phyloP scores from a whole-genome alignment of 768 basidiomycete species.

The Russula ochroleuca region DNA sequence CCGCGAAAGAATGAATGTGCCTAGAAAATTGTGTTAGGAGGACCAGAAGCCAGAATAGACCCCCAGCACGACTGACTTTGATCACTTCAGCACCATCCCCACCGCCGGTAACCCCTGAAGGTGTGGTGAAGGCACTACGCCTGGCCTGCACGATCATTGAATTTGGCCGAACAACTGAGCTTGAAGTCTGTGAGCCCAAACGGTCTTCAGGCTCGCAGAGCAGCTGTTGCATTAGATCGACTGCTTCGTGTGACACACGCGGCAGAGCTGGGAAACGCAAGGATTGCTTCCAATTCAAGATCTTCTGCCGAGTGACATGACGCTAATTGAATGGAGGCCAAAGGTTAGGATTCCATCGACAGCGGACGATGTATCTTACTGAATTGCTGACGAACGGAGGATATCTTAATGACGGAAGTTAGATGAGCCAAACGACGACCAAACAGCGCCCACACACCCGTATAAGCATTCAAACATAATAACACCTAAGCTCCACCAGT shows the following conservation, averaged over 20 bases:
- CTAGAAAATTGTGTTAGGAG: slow-evolving; percentile 37
- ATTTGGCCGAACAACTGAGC: slow-evolving; percentile 70
- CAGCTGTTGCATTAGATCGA: slow-evolving; percentile 81
- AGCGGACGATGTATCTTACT: slow-evolving; percentile 39
- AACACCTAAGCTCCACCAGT: slow-evolving; percentile 98
- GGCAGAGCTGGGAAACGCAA: slow-evolving; percentile 85
- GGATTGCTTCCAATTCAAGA: slow-evolving; percentile 89
- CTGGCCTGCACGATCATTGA: slow-evolving; percentile 70
- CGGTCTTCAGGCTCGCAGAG: slow-evolving; percentile 96
- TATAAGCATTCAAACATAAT: slow-evolving; percentile 97
- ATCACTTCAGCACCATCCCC: slow-evolving; percentile 86
- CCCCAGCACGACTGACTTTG: slow-evolving; percentile 51
- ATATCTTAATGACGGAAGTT: slow-evolving; percentile 48
- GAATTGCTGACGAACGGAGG: slow-evolving; percentile 96
- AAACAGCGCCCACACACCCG: slow-evolving; percentile 50
- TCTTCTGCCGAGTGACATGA: slow-evolving; percentile 94
- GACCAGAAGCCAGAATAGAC: slow-evolving; percentile 17
- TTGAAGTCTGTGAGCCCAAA: slow-evolving; percentile 68
- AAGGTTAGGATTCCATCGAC: slow-evolving; percentile 14
- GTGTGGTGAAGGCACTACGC: slow-evolving; percentile 65
- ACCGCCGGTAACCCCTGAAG: slow-evolving; percentile 44
- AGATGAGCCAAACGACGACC: slow-evolving; percentile 20
- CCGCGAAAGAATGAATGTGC: slow-evolving; percentile 87
- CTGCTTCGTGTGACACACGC: slow-evolving; percentile 79
- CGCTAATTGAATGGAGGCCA: slow-evolving; percentile 46